These are phyloP conservation scores for Acaromyces ingoldii DNA, from an alignment of 1,284 basidiomycete species.

Conservation along the genomic window DNA sequence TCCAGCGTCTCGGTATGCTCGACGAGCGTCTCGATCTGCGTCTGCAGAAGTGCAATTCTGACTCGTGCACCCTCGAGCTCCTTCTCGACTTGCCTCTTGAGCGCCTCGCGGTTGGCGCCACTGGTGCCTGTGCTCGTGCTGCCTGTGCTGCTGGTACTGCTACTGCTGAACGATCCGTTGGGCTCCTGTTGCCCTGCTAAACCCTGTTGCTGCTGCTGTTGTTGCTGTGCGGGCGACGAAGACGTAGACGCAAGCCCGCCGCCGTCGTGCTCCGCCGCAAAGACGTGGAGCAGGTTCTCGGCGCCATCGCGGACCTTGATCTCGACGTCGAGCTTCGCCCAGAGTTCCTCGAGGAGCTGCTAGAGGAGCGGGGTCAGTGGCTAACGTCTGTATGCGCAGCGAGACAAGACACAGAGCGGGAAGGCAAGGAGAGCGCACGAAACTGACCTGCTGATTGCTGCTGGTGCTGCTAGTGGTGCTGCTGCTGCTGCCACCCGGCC, in stretches of 20 bases:
- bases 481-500: too few species aligned
- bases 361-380: too few species aligned
- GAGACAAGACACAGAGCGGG: too few species aligned
- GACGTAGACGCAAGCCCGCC: neutral
- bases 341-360: conserved; percentile 60
- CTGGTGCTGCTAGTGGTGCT: too few species aligned
- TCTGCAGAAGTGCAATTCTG: conserved; percentile 65
- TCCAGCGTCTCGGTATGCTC: conserved; percentile 2
- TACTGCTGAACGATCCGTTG: neutral
- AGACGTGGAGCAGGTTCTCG: conserved; percentile 70
- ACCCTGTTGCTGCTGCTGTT: neutral
- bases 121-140: neutral
- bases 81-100: conserved; percentile 68
- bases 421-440: too few species aligned
- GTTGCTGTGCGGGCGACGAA: conserved; percentile 35
- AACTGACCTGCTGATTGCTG: too few species aligned
- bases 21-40: conserved; percentile 63
- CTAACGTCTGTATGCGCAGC: too few species aligned
- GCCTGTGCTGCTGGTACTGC: neutral
- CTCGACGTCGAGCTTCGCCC: conserved; percentile 65
- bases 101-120: conserved; percentile 51
- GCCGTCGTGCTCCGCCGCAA: conserved; percentile 36
- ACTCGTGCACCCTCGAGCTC: conserved; percentile 68
- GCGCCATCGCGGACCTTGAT: conserved; percentile 78
- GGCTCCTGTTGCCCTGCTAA: neutral